Evolutionary conservation across 2,329 filamentous ascomycete species (phyloP), one percentile per base, ranked within the genome.

Genomic region (Hysterium pulicare): DNA sequence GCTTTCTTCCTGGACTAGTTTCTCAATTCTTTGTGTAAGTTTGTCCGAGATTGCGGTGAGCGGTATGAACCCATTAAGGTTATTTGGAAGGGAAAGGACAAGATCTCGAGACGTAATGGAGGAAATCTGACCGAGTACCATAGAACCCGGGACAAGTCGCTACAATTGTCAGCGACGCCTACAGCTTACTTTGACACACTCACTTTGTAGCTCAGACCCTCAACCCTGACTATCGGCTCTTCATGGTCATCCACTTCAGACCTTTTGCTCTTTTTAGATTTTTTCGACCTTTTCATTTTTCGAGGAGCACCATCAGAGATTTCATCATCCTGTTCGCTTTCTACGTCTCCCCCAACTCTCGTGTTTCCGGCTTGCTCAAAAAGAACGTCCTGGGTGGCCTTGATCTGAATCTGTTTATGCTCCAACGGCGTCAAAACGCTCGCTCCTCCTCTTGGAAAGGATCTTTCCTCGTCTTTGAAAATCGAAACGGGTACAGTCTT

Each of bases 391-490:
- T 86, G 84, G 61, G 87, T 93, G 34, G 93, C 93, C 68, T 97
- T 86, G 45, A 94, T 84, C 58, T 93, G 86, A 49, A 98, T 97
- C 69, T 97, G 89, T 71, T 95, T 96, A 64, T 94, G 87, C 67
- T 98, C 93, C 39, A 98, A 74, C 16, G 93, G 90, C 2, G 93
- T 96, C 62, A 98, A 73, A 40, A 95, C 77, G 61, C 88, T 94
- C 40, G 83, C 91, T 33, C 93, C 94, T 42, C 93, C 93, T 76
- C 93, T 82, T 53, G 93, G 91, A 59, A 98, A 98, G 33, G 91
- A 77, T 24, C 84, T 83, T 62, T 96, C 93, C 53, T 97, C 93
- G 52, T 93, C 85, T 64, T 73, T 73, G 54, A 82, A 62, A 15
- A 81, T 66, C 17, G 74, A 76, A 30, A 57, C 52, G 17, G 57